These are phyloP conservation scores for Pichia gijzeniarum DNA, from an alignment of 805 yeast genomes.

Conservation along the genomic window DNA sequence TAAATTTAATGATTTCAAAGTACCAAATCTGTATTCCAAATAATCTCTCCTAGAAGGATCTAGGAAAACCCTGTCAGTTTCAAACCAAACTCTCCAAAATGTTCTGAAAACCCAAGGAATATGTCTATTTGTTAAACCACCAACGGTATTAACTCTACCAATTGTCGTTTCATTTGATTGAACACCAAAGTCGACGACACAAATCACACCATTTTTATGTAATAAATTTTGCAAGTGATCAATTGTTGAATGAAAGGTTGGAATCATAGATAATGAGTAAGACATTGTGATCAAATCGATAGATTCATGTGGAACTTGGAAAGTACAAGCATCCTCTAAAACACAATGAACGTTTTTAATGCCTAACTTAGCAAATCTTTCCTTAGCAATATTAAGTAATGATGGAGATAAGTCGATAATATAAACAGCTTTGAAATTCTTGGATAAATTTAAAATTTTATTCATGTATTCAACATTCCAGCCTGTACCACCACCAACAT, in stretches of 20 bases:
- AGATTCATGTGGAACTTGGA: constrained; percentile 40
- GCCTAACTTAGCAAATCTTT: constrained; percentile 43
- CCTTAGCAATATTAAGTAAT: constrained; percentile 62
- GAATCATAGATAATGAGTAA: constrained; percentile 81
- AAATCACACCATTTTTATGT: constrained; percentile 53
- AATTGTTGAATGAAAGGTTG: constrained; percentile 70
- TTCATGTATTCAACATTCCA: constrained; percentile 75
- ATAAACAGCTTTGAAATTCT: constrained; percentile 57
- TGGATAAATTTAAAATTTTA: constrained; percentile 39
- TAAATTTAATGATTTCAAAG: constrained; percentile 65
- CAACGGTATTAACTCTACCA: constrained; percentile 67
- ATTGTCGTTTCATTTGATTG: constrained; percentile 57
- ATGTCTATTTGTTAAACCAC: constrained; percentile 66
- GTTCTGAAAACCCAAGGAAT: constrained; percentile 72
- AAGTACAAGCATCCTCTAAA: constrained; percentile 71
- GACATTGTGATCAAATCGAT: constrained; percentile 78
- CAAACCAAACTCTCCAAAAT: constrained; percentile 87
- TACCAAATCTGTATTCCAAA: constrained; percentile 76
- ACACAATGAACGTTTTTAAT: constrained; percentile 60
- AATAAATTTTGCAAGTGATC: constrained; percentile 56
- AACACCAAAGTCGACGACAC: constrained; percentile 76
- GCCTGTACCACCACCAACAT: constrained; percentile 86
- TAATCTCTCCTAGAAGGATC: constrained; percentile 80
- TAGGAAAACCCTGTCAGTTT: constrained; percentile 70
- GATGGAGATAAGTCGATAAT: constrained; percentile 75